These are phyloP conservation scores for Xylaria grammica DNA, from an alignment of 495 filamentous ascomycete genomes.

Conservation along the genomic window DNA sequence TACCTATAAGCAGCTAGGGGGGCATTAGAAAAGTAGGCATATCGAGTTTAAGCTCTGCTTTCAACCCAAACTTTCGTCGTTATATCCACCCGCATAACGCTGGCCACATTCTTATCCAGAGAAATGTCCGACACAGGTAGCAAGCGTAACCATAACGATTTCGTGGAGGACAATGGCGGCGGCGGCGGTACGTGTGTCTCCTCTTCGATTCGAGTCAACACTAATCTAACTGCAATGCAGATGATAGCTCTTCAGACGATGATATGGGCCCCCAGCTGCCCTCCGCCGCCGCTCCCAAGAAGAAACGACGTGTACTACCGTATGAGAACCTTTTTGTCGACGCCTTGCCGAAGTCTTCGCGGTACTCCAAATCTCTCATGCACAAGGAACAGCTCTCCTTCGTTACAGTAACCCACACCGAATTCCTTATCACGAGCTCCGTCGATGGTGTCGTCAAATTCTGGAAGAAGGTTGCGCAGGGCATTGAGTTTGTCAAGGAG, in stretches of 20 bases:
- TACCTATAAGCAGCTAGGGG: too few relatives aligned
- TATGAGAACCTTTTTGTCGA: slow-evolving; percentile 94
- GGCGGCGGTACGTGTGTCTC: slow-evolving; percentile 43
- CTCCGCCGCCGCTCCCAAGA: slow-evolving; percentile 73
- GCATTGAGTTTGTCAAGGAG: slow-evolving; percentile 97
- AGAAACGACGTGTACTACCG: slow-evolving; percentile 86
- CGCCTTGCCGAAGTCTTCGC: slow-evolving; percentile 78
- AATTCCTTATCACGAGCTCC: slow-evolving; percentile 93
- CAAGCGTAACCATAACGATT: slow-evolving; percentile 55
- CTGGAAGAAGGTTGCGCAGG: slow-evolving; percentile 94
- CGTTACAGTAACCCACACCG: slow-evolving; percentile 87
- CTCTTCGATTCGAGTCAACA: neutral
- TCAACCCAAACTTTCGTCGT: neutral
- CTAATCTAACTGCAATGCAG: slow-evolving; percentile 41
- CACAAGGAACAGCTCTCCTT: slow-evolving; percentile 93
- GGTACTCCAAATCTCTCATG: slow-evolving; percentile 98
- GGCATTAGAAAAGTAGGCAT: too few relatives aligned
- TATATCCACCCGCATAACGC: neutral
- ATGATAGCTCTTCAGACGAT: slow-evolving; percentile 80
- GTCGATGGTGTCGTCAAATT: slow-evolving; percentile 96
- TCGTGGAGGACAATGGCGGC: slow-evolving; percentile 44
- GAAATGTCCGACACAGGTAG: slow-evolving; percentile 37
- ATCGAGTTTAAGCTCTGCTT: neutral
- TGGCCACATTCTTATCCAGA: neutral
- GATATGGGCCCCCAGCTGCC: slow-evolving; percentile 92